phyloP scores from a whole-genome alignment of 2,329 filamentous ascomycete species.

The Thermothelomyces thermophilus region DNA sequence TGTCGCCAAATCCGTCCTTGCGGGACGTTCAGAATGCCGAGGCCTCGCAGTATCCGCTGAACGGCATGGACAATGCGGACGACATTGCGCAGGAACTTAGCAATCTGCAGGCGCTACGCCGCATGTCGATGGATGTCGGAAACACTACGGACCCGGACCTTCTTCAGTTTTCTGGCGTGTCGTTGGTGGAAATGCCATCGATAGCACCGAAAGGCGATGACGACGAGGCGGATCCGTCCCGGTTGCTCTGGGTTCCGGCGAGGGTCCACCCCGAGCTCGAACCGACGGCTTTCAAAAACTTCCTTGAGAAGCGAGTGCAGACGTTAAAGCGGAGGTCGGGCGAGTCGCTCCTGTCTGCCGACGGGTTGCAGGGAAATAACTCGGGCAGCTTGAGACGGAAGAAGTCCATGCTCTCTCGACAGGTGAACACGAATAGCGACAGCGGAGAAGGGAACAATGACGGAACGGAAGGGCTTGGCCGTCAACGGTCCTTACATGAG shows the following conservation, averaged over 20 bases:
- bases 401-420: slow-evolving; percentile 90
- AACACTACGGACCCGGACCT: slow-evolving; percentile 68
- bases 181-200: slow-evolving; percentile 62
- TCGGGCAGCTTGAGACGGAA: slow-evolving; percentile 68
- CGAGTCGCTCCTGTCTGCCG: slow-evolving; percentile 57
- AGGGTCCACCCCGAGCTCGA: slow-evolving; percentile 90
- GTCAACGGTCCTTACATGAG: slow-evolving; percentile 58
- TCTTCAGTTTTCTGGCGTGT: slow-evolving; percentile 61
- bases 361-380: slow-evolving; percentile 47
- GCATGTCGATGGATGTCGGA: slow-evolving; percentile 91
- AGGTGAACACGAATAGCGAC: slow-evolving; percentile 69
- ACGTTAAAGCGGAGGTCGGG: slow-evolving; percentile 80
- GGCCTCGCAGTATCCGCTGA: slow-evolving; percentile 67
- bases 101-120: slow-evolving; percentile 81
- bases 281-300: slow-evolving; percentile 93
- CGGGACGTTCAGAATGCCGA: slow-evolving; percentile 55
- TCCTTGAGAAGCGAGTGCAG: slow-evolving; percentile 87
- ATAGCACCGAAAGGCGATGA: slow-evolving; percentile 65
- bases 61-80: slow-evolving; percentile 83
- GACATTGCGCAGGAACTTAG: slow-evolving; percentile 88
- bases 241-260: slow-evolving; percentile 92
- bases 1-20: slow-evolving; percentile 48
- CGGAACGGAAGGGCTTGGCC: slow-evolving; percentile 71
- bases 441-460: slow-evolving; percentile 65
- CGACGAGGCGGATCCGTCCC: slow-evolving; percentile 80